A percentile compares a stretch with the other conserved stretches of the same genome.
phyloP scores from a whole-genome alignment of 2,329 filamentous ascomycete genomes.

The Sphaerulina musiva region DNA sequence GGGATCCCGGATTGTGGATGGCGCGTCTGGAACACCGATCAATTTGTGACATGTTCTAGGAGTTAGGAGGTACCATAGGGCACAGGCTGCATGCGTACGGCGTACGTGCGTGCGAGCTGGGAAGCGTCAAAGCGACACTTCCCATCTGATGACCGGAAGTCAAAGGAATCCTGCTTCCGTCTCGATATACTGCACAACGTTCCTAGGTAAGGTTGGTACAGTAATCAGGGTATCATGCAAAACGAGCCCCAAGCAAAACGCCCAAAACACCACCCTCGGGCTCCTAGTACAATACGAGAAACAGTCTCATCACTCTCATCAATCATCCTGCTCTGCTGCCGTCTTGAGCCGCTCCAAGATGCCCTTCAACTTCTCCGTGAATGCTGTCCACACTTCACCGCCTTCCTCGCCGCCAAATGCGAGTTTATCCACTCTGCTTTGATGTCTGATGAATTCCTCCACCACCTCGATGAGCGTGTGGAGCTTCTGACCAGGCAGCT shows the following conservation, averaged over 20 bases:
- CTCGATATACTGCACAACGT: background rate
- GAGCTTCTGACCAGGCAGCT: conserved; percentile 45
- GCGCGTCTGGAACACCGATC: background rate
- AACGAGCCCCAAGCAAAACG: background rate
- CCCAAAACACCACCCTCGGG: background rate
- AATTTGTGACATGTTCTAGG: background rate
- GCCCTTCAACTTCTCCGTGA: conserved; percentile 49
- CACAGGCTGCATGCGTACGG: background rate
- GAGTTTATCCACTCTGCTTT: conserved; percentile 53
- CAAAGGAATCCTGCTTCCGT: background rate
- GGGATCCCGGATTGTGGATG: too few relatives aligned
- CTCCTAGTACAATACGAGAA: background rate
- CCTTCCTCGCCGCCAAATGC: conserved; percentile 44
- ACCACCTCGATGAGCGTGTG: conserved; percentile 50
- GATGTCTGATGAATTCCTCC: conserved; percentile 56
- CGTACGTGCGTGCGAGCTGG: too few relatives aligned
- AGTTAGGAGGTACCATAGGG: too few relatives aligned
- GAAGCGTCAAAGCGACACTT: background rate
- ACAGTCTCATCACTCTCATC: background rate
- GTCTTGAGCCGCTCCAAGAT: conserved; percentile 40
- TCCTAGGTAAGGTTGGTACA: too few relatives aligned
- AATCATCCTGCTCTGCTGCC: conserved; percentile 4
- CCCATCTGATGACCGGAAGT: background rate
- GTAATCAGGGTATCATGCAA: background rate
- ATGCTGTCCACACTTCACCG: conserved; percentile 42